phyloP scores from a whole-genome alignment of 257 asterid genomes.

The Verbascum thapsus region DNA sequence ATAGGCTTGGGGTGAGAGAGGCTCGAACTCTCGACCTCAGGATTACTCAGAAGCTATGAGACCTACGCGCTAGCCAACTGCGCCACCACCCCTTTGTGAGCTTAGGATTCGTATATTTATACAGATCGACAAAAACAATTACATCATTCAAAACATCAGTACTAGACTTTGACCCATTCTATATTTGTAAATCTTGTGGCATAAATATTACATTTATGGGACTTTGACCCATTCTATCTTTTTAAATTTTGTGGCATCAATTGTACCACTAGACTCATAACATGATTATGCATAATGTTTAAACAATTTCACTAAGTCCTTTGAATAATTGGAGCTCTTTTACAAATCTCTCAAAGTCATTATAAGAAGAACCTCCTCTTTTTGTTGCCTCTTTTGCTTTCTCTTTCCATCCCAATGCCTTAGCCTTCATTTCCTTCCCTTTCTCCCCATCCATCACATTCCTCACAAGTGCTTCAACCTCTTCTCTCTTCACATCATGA shows the following conservation, averaged over 20 bases:
- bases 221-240: too few species aligned
- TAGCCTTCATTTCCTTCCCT: conserved; percentile 37
- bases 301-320: too few species aligned
- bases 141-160: too few species aligned
- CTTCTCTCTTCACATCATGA: conserved; percentile 34
- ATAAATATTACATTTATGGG: too few species aligned
- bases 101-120: too few species aligned
- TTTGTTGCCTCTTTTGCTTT: conserved; percentile 33
- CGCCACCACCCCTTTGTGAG: conserved; percentile 96
- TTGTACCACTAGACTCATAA: too few species aligned
- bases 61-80: conserved; percentile 99
- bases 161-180: too few species aligned
- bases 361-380: conserved; percentile 35
- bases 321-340: conserved; percentile 1
- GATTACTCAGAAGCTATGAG: conserved; percentile 87
- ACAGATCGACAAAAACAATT: too few species aligned
- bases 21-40: conserved; percentile 99
- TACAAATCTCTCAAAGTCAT: conserved; percentile 32
- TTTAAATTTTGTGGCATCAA: too few species aligned
- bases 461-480: conserved; percentile 36
- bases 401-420: conserved; percentile 40
- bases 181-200: too few species aligned
- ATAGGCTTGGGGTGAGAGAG: conserved; percentile 78
- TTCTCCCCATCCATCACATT: conserved; percentile 37
- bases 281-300: too few species aligned